phyloP scores from a whole-genome alignment of 2,329 filamentous ascomycete species.

The Neurospora sp. region DNA sequence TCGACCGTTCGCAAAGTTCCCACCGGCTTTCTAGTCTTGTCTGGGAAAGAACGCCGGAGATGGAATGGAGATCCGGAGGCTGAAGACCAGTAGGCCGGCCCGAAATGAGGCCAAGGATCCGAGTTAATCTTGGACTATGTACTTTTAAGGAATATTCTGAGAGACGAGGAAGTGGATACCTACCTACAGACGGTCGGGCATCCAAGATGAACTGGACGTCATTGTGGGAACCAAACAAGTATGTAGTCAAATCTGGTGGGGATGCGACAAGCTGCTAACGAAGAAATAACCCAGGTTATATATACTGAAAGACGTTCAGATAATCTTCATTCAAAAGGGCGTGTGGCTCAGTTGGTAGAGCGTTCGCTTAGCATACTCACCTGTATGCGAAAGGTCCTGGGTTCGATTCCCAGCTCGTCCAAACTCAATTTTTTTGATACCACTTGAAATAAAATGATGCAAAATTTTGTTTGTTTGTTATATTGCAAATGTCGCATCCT shows the following conservation, averaged over 20 bases:
- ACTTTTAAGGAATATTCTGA: background rate
- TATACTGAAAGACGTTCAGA: fast-evolving
- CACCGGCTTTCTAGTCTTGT: background rate
- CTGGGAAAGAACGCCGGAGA: background rate
- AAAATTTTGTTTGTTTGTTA: background rate
- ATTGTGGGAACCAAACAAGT: too few species aligned
- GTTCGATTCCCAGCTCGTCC: background rate
- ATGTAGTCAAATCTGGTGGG: background rate
- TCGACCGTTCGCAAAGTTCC: background rate
- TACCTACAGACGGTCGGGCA: background rate
- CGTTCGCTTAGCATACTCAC: background rate
- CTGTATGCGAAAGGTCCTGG: background rate
- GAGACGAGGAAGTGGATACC: background rate
- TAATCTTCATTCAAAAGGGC: background rate
- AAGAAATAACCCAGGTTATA: background rate
- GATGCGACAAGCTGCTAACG: background rate
- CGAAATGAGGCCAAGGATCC: background rate
- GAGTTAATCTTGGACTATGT: background rate
- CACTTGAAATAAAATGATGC: background rate
- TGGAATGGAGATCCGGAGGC: background rate
- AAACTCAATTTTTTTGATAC: background rate
- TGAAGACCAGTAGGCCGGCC: background rate
- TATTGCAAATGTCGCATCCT: background rate
- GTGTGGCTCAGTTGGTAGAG: background rate
- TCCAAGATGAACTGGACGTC: background rate